Evolutionary conservation across 2,329 filamentous ascomycete species (phyloP), one percentile per base, ranked within the genome.

Genomic region (Hypoxylon sp.): DNA sequence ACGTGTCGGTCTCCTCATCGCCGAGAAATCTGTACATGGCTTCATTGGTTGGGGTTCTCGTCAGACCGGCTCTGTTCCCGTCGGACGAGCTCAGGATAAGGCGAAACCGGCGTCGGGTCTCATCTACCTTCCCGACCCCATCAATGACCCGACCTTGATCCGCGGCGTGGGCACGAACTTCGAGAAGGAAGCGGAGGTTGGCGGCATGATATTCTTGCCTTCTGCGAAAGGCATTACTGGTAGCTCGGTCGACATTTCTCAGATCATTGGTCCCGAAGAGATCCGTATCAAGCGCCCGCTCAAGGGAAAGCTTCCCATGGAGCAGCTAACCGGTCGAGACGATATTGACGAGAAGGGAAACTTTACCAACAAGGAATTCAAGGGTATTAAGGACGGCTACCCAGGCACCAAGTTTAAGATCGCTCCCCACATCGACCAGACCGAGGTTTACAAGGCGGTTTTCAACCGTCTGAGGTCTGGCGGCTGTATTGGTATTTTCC

Each of bases 401-500:
- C 77, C 90, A 74, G 95, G 96, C 21, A 92, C 89, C 54, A 92
- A 91, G 74, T 98, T 91, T 84, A 96, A 96, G 82, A 85, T 94
- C 48, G 94, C 95, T 2, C 95, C 95, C 2, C 94, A 98, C 76
- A 94, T 98, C 46, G 94, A 98, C 79, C 95, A 98, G 82, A 94
- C 91, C 31, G 89, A 93, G 73, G 95, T 98, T 29, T 98, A 98
- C 81, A 90, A 97, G 78, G 93, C 93, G 19, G 95, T 99, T 15
- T 98, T 98, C 80, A 88, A 91, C 71, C 89, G 93, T 31, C 86
- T 99, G 35, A 90, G 91, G 72, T 87, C 88, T 42, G 94, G 93
- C 51, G 95, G 94, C 17, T 97, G 94, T 77, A 92, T 98, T 60
- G 96, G 95, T 69, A 98, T 99, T 76, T 99, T 98, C 80, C 95